These are phyloP conservation scores for Oryza meyeriana DNA, from an alignment of 176 grass and related monocot genomes.

Conservation along the genomic window DNA sequence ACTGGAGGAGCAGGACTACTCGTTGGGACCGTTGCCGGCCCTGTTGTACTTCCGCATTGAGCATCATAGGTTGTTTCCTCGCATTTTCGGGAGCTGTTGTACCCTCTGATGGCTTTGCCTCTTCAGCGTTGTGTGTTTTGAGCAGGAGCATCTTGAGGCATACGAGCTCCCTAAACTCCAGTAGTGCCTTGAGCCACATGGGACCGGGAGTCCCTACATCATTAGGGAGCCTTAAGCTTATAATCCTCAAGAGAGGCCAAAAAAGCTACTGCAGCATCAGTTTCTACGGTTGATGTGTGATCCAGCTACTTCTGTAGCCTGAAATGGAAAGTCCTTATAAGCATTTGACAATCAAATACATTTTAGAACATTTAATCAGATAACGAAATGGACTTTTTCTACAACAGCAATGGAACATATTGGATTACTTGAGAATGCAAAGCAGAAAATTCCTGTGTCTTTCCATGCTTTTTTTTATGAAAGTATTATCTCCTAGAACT, in stretches of 20 bases:
- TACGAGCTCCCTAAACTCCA: background rate
- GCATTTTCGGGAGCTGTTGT: background rate
- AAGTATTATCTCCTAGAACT: too few species aligned
- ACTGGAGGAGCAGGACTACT: constrained; percentile 13
- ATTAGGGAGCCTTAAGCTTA: constrained; percentile 42
- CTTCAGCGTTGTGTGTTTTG: constrained; percentile 1
- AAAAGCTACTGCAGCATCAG: constrained; percentile 82
- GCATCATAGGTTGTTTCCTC: constrained; percentile 11
- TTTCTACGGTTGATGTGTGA: constrained; percentile 74
- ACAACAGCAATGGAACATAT: too few species aligned
- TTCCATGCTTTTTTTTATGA: too few species aligned
- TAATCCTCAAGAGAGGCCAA: constrained; percentile 94
- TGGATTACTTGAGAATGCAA: too few species aligned
- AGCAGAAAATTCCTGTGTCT: too few species aligned
- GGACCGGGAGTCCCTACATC: constrained; percentile 22
- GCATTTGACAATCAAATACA: constrained; percentile 5
- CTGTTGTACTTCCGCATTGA: background rate
- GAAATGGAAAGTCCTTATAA: constrained; percentile 28
- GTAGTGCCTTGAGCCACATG: background rate
- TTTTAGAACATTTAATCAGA: background rate
- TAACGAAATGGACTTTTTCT: too few species aligned
- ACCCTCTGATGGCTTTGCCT: constrained; percentile 43
- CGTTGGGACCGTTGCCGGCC: constrained; percentile 14
- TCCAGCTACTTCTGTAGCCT: constrained; percentile 92
- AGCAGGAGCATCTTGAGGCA: constrained; percentile 26